phyloP scores from a whole-genome alignment of 192 early-diverging fungal species.

The Coemansia sp. region DNA sequence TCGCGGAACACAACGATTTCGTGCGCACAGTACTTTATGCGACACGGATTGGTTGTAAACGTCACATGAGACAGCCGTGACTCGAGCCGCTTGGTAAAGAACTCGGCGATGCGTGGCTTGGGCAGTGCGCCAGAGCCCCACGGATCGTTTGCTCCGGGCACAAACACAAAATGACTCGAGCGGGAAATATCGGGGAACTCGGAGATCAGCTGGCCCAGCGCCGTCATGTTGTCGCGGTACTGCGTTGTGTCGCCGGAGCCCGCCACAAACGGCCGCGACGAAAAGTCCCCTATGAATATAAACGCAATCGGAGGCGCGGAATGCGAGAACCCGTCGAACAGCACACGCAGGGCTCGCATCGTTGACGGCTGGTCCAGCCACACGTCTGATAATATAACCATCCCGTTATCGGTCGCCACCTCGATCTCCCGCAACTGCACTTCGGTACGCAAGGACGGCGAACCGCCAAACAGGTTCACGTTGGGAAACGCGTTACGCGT shows the following conservation, averaged over 20 bases:
- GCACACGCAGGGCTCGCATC: constrained; percentile 63
- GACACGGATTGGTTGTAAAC: constrained; percentile 83
- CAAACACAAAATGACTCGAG: constrained; percentile 75
- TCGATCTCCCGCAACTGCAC: constrained; percentile 54
- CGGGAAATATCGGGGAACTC: constrained; percentile 37
- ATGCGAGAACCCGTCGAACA: constrained; percentile 74
- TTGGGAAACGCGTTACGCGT: constrained; percentile 38
- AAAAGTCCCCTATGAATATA: constrained; percentile 85
- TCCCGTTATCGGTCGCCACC: constrained; percentile 59
- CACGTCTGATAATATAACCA: constrained; percentile 83
- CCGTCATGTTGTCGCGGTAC: constrained; percentile 56
- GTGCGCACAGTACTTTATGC: constrained; percentile 86
- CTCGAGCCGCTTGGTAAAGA: constrained; percentile 60
- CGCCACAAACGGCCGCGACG: constrained; percentile 67
- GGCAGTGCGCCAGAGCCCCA: constrained; percentile 72
- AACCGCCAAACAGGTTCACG: constrained; percentile 50
- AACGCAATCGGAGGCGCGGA: constrained; percentile 74
- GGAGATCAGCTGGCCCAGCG: constrained; percentile 44
- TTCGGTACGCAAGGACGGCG: constrained; percentile 26
- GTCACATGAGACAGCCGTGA: constrained; percentile 58
- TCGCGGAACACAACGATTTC: constrained; percentile 91
- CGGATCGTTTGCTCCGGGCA: constrained; percentile 86
- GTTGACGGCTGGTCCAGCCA: constrained; percentile 82
- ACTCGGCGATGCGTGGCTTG: constrained; percentile 67
- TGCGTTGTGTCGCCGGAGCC: constrained; percentile 59